A percentile compares a stretch with the other conserved stretches of the same genome.
These are phyloP conservation scores for Fusarium graminum DNA, from an alignment of 2,329 filamentous ascomycete genomes.

Conservation along the genomic window DNA sequence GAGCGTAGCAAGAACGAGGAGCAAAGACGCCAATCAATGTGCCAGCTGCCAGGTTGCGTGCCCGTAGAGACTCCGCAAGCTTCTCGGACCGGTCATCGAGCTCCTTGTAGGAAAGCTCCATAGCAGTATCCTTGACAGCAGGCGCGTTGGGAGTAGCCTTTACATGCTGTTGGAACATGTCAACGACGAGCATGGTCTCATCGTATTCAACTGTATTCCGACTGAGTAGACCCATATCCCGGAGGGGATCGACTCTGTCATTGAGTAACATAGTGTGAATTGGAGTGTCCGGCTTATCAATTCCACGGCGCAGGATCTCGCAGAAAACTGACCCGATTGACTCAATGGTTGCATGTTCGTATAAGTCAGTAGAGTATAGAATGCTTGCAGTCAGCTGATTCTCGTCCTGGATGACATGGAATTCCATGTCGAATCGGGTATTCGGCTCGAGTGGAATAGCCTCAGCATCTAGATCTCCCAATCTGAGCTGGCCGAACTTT, in stretches of 20 bases:
- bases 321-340: not conserved
- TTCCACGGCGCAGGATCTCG: not conserved
- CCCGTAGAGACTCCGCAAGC: not conserved
- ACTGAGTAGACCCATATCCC: too few relatives aligned
- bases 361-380: not conserved
- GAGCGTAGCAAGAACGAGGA: not conserved
- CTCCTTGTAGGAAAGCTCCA: not conserved
- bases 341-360: not conserved
- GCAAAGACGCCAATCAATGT: not conserved
- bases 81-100: not conserved
- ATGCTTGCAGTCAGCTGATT: not conserved
- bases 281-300: too few relatives aligned
- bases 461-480: too few relatives aligned
- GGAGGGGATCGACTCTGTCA: too few relatives aligned
- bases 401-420: not conserved
- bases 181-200: too few relatives aligned
- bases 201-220: too few relatives aligned
- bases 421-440: not conserved
- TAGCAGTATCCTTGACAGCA: not conserved
- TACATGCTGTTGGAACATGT: too few relatives aligned
- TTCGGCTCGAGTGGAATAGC: not conserved
- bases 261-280: too few relatives aligned
- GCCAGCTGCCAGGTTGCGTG: not conserved
- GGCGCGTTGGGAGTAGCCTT: too few relatives aligned
- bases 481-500: too few relatives aligned